These are phyloP conservation scores for Aureobasidium sp. DNA, from an alignment of 2,329 filamentous ascomycete genomes.

Conservation along the genomic window DNA sequence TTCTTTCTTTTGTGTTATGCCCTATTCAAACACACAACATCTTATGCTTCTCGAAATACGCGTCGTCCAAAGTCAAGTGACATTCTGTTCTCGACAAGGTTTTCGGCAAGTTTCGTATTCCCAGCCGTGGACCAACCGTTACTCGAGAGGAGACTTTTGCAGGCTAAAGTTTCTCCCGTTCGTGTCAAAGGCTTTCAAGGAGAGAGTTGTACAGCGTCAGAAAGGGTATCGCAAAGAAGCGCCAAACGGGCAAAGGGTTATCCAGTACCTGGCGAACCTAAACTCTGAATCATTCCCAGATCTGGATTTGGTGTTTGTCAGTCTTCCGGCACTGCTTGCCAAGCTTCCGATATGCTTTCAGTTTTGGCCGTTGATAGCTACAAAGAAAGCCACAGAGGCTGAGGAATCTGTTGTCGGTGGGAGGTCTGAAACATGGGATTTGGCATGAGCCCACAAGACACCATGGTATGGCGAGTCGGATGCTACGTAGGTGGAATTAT, in stretches of 20 bases:
- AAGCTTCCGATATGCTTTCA: not conserved
- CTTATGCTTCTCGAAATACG: not conserved
- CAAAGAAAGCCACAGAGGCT: conserved; percentile 3
- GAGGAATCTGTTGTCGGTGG: not conserved
- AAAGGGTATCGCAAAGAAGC: not conserved
- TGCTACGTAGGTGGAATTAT: no score
- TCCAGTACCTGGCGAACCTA: not conserved
- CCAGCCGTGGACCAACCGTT: conserved; percentile 7
- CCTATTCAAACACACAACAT: no score
- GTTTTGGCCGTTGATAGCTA: not conserved
- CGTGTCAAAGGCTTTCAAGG: not conserved
- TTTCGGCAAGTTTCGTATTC: not conserved
- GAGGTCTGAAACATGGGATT: no score
- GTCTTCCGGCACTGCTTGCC: not conserved
- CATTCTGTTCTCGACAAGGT: not conserved
- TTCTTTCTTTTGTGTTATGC: no score
- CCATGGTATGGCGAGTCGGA: no score
- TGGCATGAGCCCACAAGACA: no score
- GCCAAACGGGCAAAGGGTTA: not conserved
- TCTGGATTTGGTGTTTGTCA: not conserved
- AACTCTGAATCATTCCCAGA: not conserved
- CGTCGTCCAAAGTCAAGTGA: not conserved
- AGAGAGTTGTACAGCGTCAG: not conserved
- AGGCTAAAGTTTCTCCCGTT: not conserved
- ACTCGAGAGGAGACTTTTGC: not conserved